Evolutionary conservation across 225 moss, liverwort and hornwort genomes (phyloP).

Genomic region (Sphagnum tenellum): DNA sequence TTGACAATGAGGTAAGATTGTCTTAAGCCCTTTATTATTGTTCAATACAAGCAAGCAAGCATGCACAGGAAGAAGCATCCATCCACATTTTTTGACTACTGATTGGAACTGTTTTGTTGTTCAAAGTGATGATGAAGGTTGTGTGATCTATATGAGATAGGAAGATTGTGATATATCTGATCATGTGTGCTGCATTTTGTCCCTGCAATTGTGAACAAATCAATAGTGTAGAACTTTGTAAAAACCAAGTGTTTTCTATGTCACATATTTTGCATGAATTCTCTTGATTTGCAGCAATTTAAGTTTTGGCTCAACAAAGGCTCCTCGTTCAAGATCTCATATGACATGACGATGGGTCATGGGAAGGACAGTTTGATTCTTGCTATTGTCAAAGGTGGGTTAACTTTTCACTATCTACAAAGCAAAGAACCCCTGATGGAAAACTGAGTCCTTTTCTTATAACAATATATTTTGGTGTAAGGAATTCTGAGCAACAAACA

Average conservation of each 20-base stretch:
- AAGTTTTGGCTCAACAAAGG: constrained; percentile 37
- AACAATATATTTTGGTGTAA: too few relatives aligned
- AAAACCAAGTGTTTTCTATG: too few relatives aligned
- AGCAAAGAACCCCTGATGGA: too few relatives aligned
- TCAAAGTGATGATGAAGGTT: background rate
- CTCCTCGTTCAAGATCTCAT: constrained; percentile 27
- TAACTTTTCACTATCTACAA: background rate
- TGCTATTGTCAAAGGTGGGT: constrained; percentile 38
- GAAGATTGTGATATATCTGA: too few relatives aligned
- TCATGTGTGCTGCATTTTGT: too few relatives aligned
- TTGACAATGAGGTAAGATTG: constrained; percentile 18
- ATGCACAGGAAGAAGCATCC: background rate
- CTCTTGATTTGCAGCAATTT: constrained; percentile 20
- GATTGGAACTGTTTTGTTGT: background rate
- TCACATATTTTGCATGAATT: background rate
- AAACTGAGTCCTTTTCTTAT: too few relatives aligned
- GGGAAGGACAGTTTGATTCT: constrained; percentile 32
- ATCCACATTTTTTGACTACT: background rate
- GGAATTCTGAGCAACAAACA: too few relatives aligned
- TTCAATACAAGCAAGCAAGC: background rate
- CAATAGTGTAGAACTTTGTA: too few relatives aligned
- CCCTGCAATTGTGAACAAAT: too few relatives aligned
- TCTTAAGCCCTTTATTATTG: background rate
- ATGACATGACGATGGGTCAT: constrained; percentile 12
- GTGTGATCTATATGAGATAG: too few relatives aligned